Conservation (phyloP, 129 eudicot genomes). For the Kitagawia praeruptora region DNA sequence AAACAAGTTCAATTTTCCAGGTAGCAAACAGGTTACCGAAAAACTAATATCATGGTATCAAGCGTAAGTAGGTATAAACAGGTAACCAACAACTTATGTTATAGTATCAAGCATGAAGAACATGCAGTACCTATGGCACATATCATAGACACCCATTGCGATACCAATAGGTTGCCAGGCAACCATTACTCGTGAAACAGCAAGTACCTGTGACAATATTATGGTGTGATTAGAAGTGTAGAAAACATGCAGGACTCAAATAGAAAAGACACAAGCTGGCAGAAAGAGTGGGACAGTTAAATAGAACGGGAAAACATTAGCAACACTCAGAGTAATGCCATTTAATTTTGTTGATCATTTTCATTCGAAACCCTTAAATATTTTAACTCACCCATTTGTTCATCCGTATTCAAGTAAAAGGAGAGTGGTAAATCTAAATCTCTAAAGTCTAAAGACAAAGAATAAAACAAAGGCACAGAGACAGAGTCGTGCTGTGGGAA, state of each 20-base stretch:
- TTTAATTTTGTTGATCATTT: background rate
- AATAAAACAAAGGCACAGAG: background rate
- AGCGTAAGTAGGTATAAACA: background rate
- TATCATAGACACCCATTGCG: conserved; percentile 96
- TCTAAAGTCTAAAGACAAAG: background rate
- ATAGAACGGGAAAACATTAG: background rate
- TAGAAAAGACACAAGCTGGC: background rate
- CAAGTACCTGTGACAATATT: conserved; percentile 68
- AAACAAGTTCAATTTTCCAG: background rate
- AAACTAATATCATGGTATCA: background rate
- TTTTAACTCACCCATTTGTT: background rate
- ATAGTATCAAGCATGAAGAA: background rate
- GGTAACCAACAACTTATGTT: background rate
- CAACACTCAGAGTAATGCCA: background rate
- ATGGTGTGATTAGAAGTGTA: conserved; percentile 1
- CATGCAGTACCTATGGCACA: conserved; percentile 80
- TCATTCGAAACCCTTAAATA: background rate
- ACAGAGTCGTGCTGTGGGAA: background rate
- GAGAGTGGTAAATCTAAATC: background rate
- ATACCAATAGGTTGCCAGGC: conserved; percentile 99
- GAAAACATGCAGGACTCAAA: background rate
- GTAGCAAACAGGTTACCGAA: background rate
- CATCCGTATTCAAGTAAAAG: background rate
- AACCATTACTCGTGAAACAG: conserved; percentile 97
- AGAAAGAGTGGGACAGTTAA: background rate